Percentiles rank a stretch among this genome's conserved stretches.
Conservation (phyloP, 169 alveolate genomes). For the Plasmodium cynomolgi region DNA sequence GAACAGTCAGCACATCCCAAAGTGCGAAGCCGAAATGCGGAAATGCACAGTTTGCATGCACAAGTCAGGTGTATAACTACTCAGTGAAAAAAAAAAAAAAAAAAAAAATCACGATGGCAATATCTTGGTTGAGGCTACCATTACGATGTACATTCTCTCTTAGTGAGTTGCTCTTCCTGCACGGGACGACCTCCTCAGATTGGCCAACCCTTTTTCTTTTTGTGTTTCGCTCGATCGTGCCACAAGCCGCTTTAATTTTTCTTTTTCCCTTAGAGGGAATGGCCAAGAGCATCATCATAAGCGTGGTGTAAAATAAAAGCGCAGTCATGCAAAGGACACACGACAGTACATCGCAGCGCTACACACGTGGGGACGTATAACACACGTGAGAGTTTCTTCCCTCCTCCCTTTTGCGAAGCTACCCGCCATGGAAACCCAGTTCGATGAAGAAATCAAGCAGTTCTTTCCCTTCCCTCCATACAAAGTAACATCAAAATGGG, state of each 20-base stretch:
- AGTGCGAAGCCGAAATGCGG: neutral
- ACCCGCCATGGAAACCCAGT: neutral
- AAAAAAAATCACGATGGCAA: neutral
- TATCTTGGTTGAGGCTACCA: neutral
- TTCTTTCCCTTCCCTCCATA: slow-evolving; percentile 50
- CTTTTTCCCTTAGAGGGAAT: neutral
- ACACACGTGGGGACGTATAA: neutral
- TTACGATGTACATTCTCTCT: neutral
- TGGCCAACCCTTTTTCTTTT: neutral
- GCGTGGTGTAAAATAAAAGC: neutral
- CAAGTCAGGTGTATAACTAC: neutral
- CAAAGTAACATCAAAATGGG: neutral
- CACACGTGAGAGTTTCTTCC: neutral
- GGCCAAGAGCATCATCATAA: neutral
- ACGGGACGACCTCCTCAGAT: neutral
- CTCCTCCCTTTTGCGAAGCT: neutral
- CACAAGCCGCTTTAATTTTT: neutral
- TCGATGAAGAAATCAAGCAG: slow-evolving; percentile 15
- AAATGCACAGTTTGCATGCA: neutral
- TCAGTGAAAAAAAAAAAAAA: neutral
- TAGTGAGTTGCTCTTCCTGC: neutral
- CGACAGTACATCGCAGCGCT: neutral
- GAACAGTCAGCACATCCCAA: neutral
- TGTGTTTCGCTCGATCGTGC: neutral
- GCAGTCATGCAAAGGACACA: neutral